Evolutionary conservation across 768 basidiomycete species (phyloP).

Genomic region (Clathrus columnatus): DNA sequence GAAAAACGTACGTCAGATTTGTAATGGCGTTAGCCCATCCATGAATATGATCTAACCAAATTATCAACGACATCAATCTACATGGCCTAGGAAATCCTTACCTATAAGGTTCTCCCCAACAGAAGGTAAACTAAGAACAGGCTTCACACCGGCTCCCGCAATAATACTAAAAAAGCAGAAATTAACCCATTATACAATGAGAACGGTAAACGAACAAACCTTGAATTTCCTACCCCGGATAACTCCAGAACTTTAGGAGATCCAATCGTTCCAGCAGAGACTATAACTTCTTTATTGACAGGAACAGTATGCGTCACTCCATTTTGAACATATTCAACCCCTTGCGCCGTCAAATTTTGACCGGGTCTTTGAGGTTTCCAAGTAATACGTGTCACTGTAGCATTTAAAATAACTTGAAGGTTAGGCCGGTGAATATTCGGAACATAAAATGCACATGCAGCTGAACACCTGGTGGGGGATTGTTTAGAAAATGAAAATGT

Average conservation of each 20-base stretch:
- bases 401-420: conserved; percentile 4
- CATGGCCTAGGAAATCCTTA: background rate
- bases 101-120: conserved; percentile 9
- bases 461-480: background rate
- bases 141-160: conserved; percentile 1
- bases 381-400: conserved; percentile 7
- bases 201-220: conserved; percentile 16
- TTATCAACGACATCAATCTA: background rate
- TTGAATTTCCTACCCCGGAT: conserved; percentile 30
- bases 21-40: conserved; percentile 11
- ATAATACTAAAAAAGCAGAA: conserved; percentile 6
- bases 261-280: conserved; percentile 18
- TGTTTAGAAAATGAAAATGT: background rate
- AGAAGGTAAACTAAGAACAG: conserved; percentile 7
- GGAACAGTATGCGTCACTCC: conserved; percentile 22
- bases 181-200: conserved; percentile 22
- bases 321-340: conserved; percentile 12
- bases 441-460: conserved; percentile 6
- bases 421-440: conserved; percentile 2
- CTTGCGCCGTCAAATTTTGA: background rate
- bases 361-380: background rate
- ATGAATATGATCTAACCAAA: conserved; percentile 10
- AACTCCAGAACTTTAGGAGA: conserved; percentile 26
- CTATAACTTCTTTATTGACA: conserved; percentile 31
- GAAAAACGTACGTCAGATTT: conserved; percentile 6